These are phyloP conservation scores for Malassezia pachydermatis DNA, from an alignment of 1,284 basidiomycete species.

Conservation along the genomic window DNA sequence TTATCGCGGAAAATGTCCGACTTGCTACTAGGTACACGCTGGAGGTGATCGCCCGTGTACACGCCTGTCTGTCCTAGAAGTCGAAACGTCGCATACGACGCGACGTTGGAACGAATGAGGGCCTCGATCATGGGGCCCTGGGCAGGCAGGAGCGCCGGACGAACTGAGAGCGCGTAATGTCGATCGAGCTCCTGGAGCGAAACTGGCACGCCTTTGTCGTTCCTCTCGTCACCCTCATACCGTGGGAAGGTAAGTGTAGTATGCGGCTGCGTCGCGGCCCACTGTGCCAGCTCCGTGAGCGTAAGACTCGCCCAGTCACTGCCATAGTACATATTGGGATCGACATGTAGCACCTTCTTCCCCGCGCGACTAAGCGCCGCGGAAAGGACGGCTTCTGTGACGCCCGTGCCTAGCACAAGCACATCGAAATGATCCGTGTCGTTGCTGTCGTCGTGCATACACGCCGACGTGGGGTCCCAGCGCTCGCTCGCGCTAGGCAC, in stretches of 20 bases:
- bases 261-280: not conserved
- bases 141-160: slow-evolving; percentile 71
- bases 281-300: slow-evolving; percentile 7
- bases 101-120: slow-evolving; percentile 72
- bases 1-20: slow-evolving; percentile 86
- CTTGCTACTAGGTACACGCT: slow-evolving; percentile 71
- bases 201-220: slow-evolving; percentile 5
- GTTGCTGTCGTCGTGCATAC: not conserved
- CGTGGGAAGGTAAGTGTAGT: slow-evolving; percentile 6
- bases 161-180: slow-evolving; percentile 74
- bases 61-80: slow-evolving; percentile 58
- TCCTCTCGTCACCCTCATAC: not conserved
- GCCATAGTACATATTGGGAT: slow-evolving; percentile 10
- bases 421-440: slow-evolving; percentile 15
- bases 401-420: slow-evolving; percentile 17
- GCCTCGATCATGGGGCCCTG: slow-evolving; percentile 68
- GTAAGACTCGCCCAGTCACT: slow-evolving; percentile 14
- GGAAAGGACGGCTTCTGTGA: slow-evolving; percentile 11
- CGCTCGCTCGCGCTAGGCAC: not conserved
- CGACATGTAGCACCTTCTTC: slow-evolving; percentile 11
- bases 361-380: slow-evolving; percentile 17
- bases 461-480: not conserved
- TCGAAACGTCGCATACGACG: slow-evolving; percentile 79
- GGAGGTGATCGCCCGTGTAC: slow-evolving; percentile 10
- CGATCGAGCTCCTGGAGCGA: slow-evolving; percentile 25